Evolutionary conservation across 768 basidiomycete species (phyloP), one percentile per base, ranked within the genome.

Genomic region (Suillus discolor): DNA sequence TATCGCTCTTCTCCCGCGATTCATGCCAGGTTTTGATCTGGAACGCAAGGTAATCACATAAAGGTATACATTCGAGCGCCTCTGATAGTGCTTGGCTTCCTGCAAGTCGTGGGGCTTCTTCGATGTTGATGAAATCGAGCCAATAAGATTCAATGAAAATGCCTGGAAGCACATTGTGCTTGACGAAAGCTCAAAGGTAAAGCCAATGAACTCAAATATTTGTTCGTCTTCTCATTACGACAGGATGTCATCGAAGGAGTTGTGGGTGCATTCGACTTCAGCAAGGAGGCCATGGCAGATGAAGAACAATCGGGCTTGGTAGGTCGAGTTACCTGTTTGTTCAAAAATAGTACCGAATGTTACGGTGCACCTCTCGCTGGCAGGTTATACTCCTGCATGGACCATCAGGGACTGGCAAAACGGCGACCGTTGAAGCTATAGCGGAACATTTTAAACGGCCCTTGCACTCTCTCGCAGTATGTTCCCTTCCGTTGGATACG

Each of bases 321-420:
- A 59, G 39, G 57, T 59, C 16, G 11, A 41, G 11, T 41, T 18
- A 59, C 9, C 18, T 41, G 25, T 59, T 59, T 11, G 11, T 41
- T 39, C 39, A 28, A 25, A 39, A 3, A 59, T 8, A 7, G 15
- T 2, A 9, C 38, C 57, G 23, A 23, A 36, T 6, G 23, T 41
- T 8, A 57, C 13, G 57, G 36, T 0, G 23, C 38, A 9, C 4
- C n/a, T 39, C 39, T 59, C 23, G 16, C 39, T 38, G 23, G 11
- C 68, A 95, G 94, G 93, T 83, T 8, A 94, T 99, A 64, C 85
- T 99, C 57, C 85, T 99, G 5, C 93, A 92, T 70, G 97, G 97
- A 12, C 97, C 97, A 62, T 97, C 97, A 1, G 97, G 97, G 72
- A 99, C 97, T 9, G 97, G 97, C 65, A 99, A 99, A 81, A 99